Conservation (phyloP, 805 yeast genomes). For the Candida rishiriensis region DNA sequence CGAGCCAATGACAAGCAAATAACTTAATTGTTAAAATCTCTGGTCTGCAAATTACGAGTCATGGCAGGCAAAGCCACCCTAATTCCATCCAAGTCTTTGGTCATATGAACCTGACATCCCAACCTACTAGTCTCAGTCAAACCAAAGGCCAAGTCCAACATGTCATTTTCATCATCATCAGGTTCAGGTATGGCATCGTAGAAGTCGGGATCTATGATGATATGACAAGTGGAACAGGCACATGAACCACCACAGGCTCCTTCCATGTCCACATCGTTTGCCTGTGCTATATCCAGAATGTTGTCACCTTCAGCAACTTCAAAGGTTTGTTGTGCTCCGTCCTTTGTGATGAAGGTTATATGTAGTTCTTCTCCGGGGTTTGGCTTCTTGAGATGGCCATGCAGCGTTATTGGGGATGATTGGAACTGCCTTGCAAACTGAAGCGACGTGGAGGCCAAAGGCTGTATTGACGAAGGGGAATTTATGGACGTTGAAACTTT, state of each 20-base stretch:
- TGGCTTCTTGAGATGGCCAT: slow-evolving; percentile 88
- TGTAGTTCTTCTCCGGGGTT: slow-evolving; percentile 89
- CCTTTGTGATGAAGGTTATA: slow-evolving; percentile 86
- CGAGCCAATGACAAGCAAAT: background rate
- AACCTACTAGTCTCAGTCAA: slow-evolving; percentile 93
- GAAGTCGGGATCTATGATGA: slow-evolving; percentile 91
- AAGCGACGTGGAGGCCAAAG: no score
- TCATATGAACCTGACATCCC: slow-evolving; percentile 91
- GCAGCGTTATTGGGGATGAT: slow-evolving; percentile 30
- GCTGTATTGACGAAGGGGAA: no score
- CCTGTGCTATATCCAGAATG: slow-evolving; percentile 90
- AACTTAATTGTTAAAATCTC: slow-evolving; percentile 56
- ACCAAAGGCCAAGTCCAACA: slow-evolving; percentile 97
- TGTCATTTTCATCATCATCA: slow-evolving; percentile 95
- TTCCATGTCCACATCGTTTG: slow-evolving; percentile 90
- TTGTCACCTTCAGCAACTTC: slow-evolving; percentile 94
- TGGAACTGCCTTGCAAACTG: slow-evolving; percentile 11
- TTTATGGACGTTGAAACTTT: no score
- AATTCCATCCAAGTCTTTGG: slow-evolving; percentile 85
- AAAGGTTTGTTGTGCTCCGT: slow-evolving; percentile 74
- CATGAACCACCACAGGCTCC: slow-evolving; percentile 99
- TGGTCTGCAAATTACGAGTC: slow-evolving; percentile 87
- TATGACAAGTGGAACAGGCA: slow-evolving; percentile 97
- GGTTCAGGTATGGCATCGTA: slow-evolving; percentile 93
- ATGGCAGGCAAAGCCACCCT: slow-evolving; percentile 95